Evolutionary conservation across 495 filamentous ascomycete genomes (phyloP).

Genomic region (Cairneyella variabilis): DNA sequence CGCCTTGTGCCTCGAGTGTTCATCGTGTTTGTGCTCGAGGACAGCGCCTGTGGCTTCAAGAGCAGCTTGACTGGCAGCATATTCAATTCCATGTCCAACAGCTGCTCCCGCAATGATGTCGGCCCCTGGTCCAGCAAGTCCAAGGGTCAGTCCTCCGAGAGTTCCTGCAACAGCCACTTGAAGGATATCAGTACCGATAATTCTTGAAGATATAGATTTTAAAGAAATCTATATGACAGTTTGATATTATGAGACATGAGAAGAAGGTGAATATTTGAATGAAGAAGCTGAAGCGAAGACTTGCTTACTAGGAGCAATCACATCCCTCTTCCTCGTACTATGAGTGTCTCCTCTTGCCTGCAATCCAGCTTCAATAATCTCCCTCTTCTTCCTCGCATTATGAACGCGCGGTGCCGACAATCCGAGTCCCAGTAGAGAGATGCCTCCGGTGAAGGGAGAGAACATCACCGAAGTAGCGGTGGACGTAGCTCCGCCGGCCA

Average conservation of each 20-base stretch:
- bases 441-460: slow-evolving; percentile 25
- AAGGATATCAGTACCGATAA: not conserved
- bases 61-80: slow-evolving; percentile 23
- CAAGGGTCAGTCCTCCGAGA: slow-evolving; percentile 25
- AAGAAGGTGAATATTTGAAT: too few species aligned
- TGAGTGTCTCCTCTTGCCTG: slow-evolving; percentile 25
- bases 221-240: too few species aligned
- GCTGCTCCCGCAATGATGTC: slow-evolving; percentile 22
- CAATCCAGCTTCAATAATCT: slow-evolving; percentile 30
- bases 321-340: slow-evolving; percentile 27
- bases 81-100: slow-evolving; percentile 28
- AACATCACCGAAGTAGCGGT: slow-evolving; percentile 28
- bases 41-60: slow-evolving; percentile 26
- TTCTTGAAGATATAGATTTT: too few species aligned
- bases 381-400: slow-evolving; percentile 32
- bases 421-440: slow-evolving; percentile 29
- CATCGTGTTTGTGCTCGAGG: slow-evolving; percentile 24
- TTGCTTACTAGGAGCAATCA: slow-evolving; percentile 18
- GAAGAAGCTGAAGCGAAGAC: too few species aligned
- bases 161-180: slow-evolving; percentile 25
- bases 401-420: slow-evolving; percentile 29
- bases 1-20: slow-evolving; percentile 25
- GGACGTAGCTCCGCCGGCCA: slow-evolving; percentile 29
- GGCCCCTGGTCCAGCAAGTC: slow-evolving; percentile 24
- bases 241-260: too few species aligned